phyloP scores from a whole-genome alignment of 805 yeast genomes.

The Cyberlindnera sargentensis region DNA sequence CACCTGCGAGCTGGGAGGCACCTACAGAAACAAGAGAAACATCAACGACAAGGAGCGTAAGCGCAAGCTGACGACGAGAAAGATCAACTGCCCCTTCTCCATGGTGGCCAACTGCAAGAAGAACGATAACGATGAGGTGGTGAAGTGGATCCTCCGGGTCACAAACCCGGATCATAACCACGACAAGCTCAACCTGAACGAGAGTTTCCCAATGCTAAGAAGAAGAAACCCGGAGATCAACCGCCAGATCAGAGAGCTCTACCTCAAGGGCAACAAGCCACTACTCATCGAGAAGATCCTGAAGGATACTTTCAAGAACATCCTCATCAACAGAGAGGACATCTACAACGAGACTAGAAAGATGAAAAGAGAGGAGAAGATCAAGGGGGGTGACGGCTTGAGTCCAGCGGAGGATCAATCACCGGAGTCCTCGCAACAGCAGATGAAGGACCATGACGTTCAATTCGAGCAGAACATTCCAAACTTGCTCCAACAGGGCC shows the following conservation, averaged over 20 bases:
- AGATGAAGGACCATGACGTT: slow-evolving; percentile 5
- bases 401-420: slow-evolving; percentile 5
- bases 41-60: slow-evolving; percentile 26
- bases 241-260: slow-evolving; percentile 25
- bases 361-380: slow-evolving; percentile 26
- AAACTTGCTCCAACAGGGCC: slow-evolving; percentile 16
- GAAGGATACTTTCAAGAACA: slow-evolving; percentile 21
- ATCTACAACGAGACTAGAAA: slow-evolving; percentile 27
- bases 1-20: slow-evolving; percentile 26
- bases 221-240: slow-evolving; percentile 27
- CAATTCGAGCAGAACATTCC: slow-evolving; percentile 24
- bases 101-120: slow-evolving; percentile 27
- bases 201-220: slow-evolving; percentile 25
- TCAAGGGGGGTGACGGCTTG: slow-evolving; percentile 8
- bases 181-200: slow-evolving; percentile 23
- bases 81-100: slow-evolving; percentile 25
- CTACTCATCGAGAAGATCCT: slow-evolving; percentile 21
- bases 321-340: slow-evolving; percentile 25
- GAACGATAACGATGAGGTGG: slow-evolving; percentile 21
- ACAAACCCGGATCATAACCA: slow-evolving; percentile 24
- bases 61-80: slow-evolving; percentile 24
- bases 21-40: slow-evolving; percentile 25
- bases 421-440: not conserved
- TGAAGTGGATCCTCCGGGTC: slow-evolving; percentile 23
- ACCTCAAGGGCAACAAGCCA: slow-evolving; percentile 24